phyloP scores from a whole-genome alignment of 163 green algal genomes.

The Coccomyxa subellipsoidea region DNA sequence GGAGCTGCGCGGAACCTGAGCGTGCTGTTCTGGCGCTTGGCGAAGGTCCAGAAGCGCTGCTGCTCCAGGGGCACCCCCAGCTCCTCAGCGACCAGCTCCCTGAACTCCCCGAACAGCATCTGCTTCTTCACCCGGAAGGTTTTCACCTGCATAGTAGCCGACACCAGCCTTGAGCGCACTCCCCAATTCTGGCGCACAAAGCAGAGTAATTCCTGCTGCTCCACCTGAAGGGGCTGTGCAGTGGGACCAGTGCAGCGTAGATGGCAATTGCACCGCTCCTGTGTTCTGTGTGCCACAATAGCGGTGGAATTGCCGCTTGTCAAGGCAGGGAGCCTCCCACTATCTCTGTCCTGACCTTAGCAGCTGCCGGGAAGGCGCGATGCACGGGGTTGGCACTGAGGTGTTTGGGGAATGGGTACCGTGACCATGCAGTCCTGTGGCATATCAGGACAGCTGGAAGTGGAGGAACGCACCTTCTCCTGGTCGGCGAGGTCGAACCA shows the following conservation, averaged over 20 bases:
- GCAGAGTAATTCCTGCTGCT: no score
- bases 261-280: no score
- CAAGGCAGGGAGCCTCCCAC: no score
- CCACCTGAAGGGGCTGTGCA: no score
- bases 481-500: conserved; percentile 92
- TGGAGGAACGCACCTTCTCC: conserved; percentile 52
- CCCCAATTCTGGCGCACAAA: no score
- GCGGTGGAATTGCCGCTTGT: no score
- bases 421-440: not conserved
- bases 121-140: conserved; percentile 64
- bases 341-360: no score
- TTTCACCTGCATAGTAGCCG: conserved; percentile 26
- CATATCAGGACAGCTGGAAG: not conserved
- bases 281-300: no score
- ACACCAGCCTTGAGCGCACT: not conserved
- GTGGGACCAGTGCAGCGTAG: no score
- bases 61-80: conserved; percentile 63
- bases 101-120: conserved; percentile 61
- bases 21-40: conserved; percentile 75
- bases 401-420: no score
- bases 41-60: conserved; percentile 90
- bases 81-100: conserved; percentile 50
- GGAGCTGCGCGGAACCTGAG: conserved; percentile 42
- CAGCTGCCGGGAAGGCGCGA: no score
- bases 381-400: no score